Base-by-base conservation (phyloP, 768 basidiomycete species). In the Thelephora aurantiotincta region DNA sequence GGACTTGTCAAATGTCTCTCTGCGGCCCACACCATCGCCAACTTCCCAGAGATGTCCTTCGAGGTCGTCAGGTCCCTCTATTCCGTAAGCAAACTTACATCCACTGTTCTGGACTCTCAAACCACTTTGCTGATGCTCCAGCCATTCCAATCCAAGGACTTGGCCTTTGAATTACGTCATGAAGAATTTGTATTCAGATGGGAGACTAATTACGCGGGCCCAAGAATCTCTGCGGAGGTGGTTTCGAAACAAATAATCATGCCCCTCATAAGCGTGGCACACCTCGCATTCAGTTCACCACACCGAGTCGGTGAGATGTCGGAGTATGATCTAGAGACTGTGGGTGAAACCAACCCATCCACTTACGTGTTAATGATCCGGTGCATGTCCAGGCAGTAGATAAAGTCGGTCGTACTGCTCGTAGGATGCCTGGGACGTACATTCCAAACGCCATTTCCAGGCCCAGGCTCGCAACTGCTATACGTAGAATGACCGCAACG, bases 171-270 rank as follows among this genome's bases (percentile, higher is more conserved):
- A 54, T 53, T 87, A 33, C 73, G 75, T 55, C 74, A 68, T 50
- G 70, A 72, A 19, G 59, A 63, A 7, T 81, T 84, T 63, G 78
- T 75, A 66, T 89, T 84, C 84, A 70, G 73, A 65, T 89, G 86
- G 86, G 82, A 88, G 61, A 72, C 78, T 13, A 74, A 70, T 59
- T 73, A 71, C 52, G 58, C 82, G 34, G 82, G 83, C 6, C 67
- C 77, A 58, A 79, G 69, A 60, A 55, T 62, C 30, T 81, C 84
- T 33, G 76, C 86, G 50, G 80, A 84, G 45, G 66, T 86, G 47
- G 69, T 89, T 45, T 88, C 86, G 51, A 80, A 72, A 52, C 86
- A 89, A 55, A 74, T 88, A 52, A 77, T 88, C 52, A 66, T 80
- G 51, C 86, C 86, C 6, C 69, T 88, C 50, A 78, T 89, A 58